Evolutionary conservation across 2,329 filamentous ascomycete species (phyloP), one percentile per base, ranked within the genome.

Genomic region (Fusarium caatingaense): DNA sequence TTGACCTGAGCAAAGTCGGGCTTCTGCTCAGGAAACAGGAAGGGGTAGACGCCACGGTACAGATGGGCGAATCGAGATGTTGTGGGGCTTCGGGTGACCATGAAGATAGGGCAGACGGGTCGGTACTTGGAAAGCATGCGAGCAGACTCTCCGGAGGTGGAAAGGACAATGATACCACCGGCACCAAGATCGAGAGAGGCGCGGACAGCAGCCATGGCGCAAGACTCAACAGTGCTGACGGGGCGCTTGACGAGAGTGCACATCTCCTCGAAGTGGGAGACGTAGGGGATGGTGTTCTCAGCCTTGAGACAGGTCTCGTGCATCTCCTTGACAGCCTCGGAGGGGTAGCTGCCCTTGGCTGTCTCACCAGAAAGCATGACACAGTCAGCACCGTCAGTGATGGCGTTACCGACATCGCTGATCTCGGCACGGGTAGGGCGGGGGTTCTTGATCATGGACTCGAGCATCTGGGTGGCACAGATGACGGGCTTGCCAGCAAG

Each of bases 381-480:
- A 84, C 96, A 99, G 88, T 99, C 96, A 68, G 95, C 94, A 78
- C 96, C 96, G 79, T 99, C 96, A 55, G 97, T 93, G 73, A 99
- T 94, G 74, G 96, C 96, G 83, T 99, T 99, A 76, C 96, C 96
- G 69, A 99, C 96, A 80, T 99, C 96, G 79, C 93, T 97, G 81
- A 99, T 97, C 87, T 99, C 96, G 72, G 96, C 96, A 84, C 96
- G 94, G 71, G 96, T 99, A 54, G 96, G 96, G 70, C 96, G 93
- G 74, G 96, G 96, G 88, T 99, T 99, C 89, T 97, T 98, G 83
- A 97, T 99, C 96, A 99, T 99, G 72, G 94, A 97, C 89, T 99
- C 96, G 75, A 99, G 89, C 96, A 99, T 99, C 87, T 99, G 96
- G 42, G 96, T 99, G 65, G 96, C 96, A 84, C 95, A 98, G 81